A percentile compares a stretch with the other conserved stretches of the same genome.
phyloP scores from a whole-genome alignment of 768 basidiomycete species.

The Cyclocybe aegerita region DNA sequence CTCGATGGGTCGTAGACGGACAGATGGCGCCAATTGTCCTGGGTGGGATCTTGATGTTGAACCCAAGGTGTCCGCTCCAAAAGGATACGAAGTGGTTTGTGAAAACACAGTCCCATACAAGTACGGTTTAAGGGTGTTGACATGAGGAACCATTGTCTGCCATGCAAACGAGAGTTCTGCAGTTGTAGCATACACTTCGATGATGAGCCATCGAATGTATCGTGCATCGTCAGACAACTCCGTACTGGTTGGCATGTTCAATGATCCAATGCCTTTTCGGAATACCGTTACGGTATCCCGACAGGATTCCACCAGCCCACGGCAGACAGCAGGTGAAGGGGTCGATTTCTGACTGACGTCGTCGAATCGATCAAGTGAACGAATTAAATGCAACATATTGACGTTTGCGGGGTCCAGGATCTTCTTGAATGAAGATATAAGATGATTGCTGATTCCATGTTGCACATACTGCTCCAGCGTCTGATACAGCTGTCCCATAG shows the following conservation, averaged over 20 bases:
- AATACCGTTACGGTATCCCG: slow-evolving; percentile 83
- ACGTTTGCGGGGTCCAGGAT: slow-evolving; percentile 83
- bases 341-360: slow-evolving; percentile 64
- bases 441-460: slow-evolving; percentile 79
- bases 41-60: neutral
- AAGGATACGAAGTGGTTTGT: slow-evolving; percentile 16
- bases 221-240: slow-evolving; percentile 78
- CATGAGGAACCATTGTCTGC: slow-evolving; percentile 70
- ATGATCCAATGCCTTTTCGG: slow-evolving; percentile 82
- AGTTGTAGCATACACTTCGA: slow-evolving; percentile 87
- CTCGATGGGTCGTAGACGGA: slow-evolving; percentile 29
- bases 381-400: slow-evolving; percentile 83
- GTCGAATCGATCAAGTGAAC: slow-evolving; percentile 90
- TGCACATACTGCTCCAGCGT: slow-evolving; percentile 85
- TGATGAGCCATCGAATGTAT: slow-evolving; percentile 80
- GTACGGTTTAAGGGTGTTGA: slow-evolving; percentile 68
- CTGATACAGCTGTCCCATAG: slow-evolving; percentile 88
- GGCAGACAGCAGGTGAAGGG: slow-evolving; percentile 73
- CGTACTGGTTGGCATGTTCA: slow-evolving; percentile 79
- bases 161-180: slow-evolving; percentile 88
- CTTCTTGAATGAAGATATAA: slow-evolving; percentile 77
- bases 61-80: neutral
- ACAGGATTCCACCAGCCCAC: slow-evolving; percentile 78
- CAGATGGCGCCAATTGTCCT: slow-evolving; percentile 19
- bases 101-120: slow-evolving; percentile 36